Evolutionary conservation across 2,329 filamentous ascomycete genomes (phyloP).

Genomic region (Berkeleyomyces rouxiae): DNA sequence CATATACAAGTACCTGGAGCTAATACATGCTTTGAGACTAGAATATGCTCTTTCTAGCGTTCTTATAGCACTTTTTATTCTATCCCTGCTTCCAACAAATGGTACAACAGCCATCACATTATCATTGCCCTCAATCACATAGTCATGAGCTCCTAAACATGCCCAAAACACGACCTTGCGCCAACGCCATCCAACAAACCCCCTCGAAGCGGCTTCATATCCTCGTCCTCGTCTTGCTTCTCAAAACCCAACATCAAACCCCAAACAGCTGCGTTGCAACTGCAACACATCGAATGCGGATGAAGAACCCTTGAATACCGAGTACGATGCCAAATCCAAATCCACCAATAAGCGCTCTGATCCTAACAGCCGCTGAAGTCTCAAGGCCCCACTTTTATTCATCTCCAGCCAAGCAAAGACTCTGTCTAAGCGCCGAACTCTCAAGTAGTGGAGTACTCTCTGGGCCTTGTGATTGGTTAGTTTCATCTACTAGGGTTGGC

Average conservation of each 20-base stretch:
- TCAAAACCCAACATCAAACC: background rate
- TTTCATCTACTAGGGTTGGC: background rate
- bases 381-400: background rate
- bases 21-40: too few relatives aligned
- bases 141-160: background rate
- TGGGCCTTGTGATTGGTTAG: slow-evolving; percentile 4
- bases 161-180: background rate
- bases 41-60: too few relatives aligned
- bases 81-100: too few relatives aligned
- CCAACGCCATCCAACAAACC: background rate
- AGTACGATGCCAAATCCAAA: background rate
- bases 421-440: slow-evolving; percentile 14
- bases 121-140: background rate
- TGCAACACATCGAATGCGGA: background rate
- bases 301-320: too few relatives aligned
- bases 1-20: too few relatives aligned
- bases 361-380: background rate
- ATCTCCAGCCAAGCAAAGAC: slow-evolving; percentile 10
- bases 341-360: background rate
- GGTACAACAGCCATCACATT: background rate
- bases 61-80: too few relatives aligned
- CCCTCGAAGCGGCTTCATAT: background rate
- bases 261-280: background rate
- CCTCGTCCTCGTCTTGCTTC: background rate
- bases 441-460: background rate